Conservation (phyloP, 2,329 filamentous ascomycete genomes). For the Venturia carpophila region DNA sequence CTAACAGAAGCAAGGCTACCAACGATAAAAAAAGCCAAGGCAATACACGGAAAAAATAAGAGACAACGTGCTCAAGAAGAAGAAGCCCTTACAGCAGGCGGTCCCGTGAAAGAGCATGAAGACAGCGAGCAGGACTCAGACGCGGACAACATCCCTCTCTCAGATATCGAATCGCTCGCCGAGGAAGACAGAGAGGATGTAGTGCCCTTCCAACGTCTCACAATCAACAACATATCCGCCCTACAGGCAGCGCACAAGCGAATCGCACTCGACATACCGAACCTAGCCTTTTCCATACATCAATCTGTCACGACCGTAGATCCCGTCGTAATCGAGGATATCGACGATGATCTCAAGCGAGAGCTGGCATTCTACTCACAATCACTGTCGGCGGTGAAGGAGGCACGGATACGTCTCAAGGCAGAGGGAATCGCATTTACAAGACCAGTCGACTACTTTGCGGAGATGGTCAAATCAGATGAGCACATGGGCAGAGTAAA, state of each 20-base stretch:
- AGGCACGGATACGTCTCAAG: constrained; percentile 65
- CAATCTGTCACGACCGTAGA: constrained; percentile 64
- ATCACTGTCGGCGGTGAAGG: constrained; percentile 67
- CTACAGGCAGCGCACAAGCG: constrained; percentile 73
- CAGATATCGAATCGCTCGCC: constrained; percentile 70
- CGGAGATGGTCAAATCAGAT: constrained; percentile 98
- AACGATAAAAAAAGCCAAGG: neutral
- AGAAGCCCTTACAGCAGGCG: neutral
- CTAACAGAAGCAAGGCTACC: constrained; percentile 12
- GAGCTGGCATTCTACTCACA: constrained; percentile 93
- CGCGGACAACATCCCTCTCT: constrained; percentile 82
- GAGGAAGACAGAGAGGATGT: constrained; percentile 81
- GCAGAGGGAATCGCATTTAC: constrained; percentile 80
- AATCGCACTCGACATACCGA: constrained; percentile 61
- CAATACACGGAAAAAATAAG: neutral
- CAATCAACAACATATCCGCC: constrained; percentile 93
- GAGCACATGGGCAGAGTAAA: constrained; percentile 98
- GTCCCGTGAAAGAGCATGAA: constrained; percentile 21
- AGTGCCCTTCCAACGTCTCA: constrained; percentile 82
- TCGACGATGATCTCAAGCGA: constrained; percentile 84
- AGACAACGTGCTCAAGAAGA: constrained; percentile 9
- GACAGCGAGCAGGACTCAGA: constrained; percentile 55
- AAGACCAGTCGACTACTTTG: constrained; percentile 89
- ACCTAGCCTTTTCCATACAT: constrained; percentile 73
- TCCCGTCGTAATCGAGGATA: constrained; percentile 67